Conservation (phyloP, 2,329 filamentous ascomycete genomes). For the Aquanectria penicillioides region DNA sequence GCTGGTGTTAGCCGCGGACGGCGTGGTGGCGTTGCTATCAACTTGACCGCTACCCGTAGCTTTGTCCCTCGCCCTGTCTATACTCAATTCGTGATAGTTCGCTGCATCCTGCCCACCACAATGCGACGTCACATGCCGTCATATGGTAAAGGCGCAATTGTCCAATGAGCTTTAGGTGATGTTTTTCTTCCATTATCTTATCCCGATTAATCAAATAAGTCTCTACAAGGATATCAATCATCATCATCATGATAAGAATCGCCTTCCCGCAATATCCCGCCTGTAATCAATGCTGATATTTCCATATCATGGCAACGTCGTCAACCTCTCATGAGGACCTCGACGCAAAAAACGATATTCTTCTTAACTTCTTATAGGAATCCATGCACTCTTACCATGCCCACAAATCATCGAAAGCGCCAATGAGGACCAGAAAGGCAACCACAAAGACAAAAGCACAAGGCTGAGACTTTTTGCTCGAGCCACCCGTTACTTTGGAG, state of each 20-base stretch:
- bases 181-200: slow-evolving; percentile 2
- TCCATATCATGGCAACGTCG: slow-evolving; percentile 1
- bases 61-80: background rate
- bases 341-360: no score
- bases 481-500: slow-evolving; percentile 3
- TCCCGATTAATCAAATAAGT: slow-evolving; percentile 31
- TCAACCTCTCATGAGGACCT: no score
- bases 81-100: background rate
- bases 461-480: background rate
- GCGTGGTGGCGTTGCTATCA: background rate
- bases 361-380: no score
- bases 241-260: slow-evolving; percentile 34
- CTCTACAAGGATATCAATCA: slow-evolving; percentile 24
- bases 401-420: background rate
- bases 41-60: background rate
- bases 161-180: background rate
- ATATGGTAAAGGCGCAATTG: background rate
- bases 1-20: background rate
- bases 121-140: background rate
- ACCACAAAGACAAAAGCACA: background rate
- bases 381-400: background rate
- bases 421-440: background rate
- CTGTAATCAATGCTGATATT: slow-evolving; percentile 29
- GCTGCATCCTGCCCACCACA: background rate
- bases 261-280: slow-evolving; percentile 24